phyloP scores from a whole-genome alignment of 768 basidiomycete genomes.

The Scleroderma citrinum region DNA sequence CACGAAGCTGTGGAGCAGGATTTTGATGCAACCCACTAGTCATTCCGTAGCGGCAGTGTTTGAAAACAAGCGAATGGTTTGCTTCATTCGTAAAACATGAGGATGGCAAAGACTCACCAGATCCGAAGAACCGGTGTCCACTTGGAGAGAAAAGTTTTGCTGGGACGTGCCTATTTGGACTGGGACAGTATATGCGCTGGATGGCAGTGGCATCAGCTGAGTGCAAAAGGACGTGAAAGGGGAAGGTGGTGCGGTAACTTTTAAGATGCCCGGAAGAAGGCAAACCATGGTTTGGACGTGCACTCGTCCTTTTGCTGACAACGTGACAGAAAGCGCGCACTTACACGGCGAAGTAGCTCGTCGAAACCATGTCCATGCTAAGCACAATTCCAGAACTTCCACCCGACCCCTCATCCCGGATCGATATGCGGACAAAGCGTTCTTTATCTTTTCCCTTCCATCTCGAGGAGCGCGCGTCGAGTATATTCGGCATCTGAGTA shows the following conservation, averaged over 20 bases:
- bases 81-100: background rate
- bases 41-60: background rate
- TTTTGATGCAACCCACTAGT: slow-evolving; percentile 69
- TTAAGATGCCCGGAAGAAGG: background rate
- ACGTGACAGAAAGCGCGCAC: slow-evolving; percentile 22
- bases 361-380: slow-evolving; percentile 48
- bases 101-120: slow-evolving; percentile 41
- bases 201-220: slow-evolving; percentile 1
- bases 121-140: slow-evolving; percentile 82
- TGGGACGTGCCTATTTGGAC: slow-evolving; percentile 44
- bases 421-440: slow-evolving; percentile 2
- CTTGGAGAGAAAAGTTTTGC: slow-evolving; percentile 57
- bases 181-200: slow-evolving; percentile 62
- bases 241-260: no score
- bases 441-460: slow-evolving; percentile 7
- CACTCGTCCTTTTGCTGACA: background rate
- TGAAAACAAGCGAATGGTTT: background rate
- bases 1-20: slow-evolving; percentile 56
- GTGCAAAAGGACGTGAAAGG: no score
- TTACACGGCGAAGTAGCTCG: slow-evolving; percentile 54
- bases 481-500: slow-evolving; percentile 9
- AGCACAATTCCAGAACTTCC: slow-evolving; percentile 53
- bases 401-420: slow-evolving; percentile 38
- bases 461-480: slow-evolving; percentile 3
- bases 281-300: background rate